Conservation (phyloP, 352 stramenopile species). For the Globisporangium barbulae region DNA sequence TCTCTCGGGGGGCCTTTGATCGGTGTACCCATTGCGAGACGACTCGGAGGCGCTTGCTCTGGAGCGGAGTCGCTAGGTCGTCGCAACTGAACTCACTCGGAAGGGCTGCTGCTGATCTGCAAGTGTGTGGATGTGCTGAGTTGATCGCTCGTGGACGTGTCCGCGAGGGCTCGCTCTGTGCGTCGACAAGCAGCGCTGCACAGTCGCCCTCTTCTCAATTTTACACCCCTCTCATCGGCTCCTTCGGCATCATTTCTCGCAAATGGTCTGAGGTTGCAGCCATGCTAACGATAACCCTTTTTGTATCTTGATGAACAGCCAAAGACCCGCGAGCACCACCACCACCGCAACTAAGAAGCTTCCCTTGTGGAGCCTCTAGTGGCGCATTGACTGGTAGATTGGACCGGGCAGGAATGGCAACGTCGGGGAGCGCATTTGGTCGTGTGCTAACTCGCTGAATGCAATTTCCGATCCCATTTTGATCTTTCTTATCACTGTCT, state of each 20-base stretch:
- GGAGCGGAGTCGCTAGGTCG: conserved; percentile 1
- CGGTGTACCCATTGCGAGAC: conserved; percentile 66
- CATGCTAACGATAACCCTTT: conserved; percentile 16
- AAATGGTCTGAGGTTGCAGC: conserved; percentile 38
- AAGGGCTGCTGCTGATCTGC: conserved; percentile 1
- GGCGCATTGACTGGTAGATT: conserved; percentile 14
- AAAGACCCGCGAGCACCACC: conserved; percentile 69
- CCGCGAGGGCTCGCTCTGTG: not conserved
- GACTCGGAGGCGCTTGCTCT: conserved; percentile 16
- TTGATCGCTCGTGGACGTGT: not conserved
- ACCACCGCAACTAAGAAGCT: conserved; percentile 75
- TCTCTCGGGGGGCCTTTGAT: conserved; percentile 20
- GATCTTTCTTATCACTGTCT: conserved; percentile 4
- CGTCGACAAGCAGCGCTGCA: not conserved
- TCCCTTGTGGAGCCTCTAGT: conserved; percentile 15
- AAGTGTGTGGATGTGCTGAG: not conserved
- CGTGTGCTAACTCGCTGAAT: conserved; percentile 13
- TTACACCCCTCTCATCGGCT: conserved; percentile 37
- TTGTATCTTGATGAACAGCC: conserved; percentile 32
- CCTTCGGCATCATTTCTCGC: conserved; percentile 28
- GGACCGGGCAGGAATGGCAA: conserved; percentile 19
- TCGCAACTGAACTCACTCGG: conserved; percentile 5
- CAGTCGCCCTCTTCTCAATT: not conserved
- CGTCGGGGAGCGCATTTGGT: conserved; percentile 9
- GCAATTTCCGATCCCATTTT: conserved; percentile 31